Conservation (phyloP, 805 yeast genomes). For the Ogataea haglerorum region DNA sequence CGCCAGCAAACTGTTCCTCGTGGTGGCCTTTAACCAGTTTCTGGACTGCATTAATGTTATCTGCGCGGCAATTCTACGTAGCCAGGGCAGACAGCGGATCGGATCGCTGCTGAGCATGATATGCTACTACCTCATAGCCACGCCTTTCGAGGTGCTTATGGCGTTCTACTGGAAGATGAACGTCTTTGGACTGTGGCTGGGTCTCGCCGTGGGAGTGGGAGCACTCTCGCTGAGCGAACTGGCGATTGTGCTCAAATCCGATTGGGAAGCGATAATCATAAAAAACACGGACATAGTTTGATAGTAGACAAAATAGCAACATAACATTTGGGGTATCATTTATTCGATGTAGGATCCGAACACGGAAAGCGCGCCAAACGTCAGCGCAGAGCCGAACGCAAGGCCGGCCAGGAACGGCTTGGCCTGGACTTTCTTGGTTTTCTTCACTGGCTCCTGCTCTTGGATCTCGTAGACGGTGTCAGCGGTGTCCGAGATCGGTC, state of each 20-base stretch:
- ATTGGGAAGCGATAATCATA: slow-evolving; percentile 52
- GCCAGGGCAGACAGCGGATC: slow-evolving; percentile 53
- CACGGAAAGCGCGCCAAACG: slow-evolving; percentile 27
- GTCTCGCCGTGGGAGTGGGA: slow-evolving; percentile 41
- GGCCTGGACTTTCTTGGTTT: not conserved
- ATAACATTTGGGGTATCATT: slow-evolving; percentile 3
- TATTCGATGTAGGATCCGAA: slow-evolving; percentile 19
- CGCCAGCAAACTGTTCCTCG: slow-evolving; percentile 39
- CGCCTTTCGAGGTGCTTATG: slow-evolving; percentile 44
- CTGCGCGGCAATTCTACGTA: slow-evolving; percentile 47
- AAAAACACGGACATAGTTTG: slow-evolving; percentile 25
- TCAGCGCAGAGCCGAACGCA: slow-evolving; percentile 21
- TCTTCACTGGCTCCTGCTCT: slow-evolving; percentile 1
- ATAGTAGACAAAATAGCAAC: slow-evolving; percentile 1
- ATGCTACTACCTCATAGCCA: slow-evolving; percentile 46
- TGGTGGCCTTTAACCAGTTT: slow-evolving; percentile 48
- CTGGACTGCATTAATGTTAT: slow-evolving; percentile 46
- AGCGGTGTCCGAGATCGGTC: not conserved
- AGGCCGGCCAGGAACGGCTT: slow-evolving; percentile 17
- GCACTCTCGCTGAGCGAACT: slow-evolving; percentile 40
- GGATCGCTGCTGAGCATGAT: slow-evolving; percentile 47
- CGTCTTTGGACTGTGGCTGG: slow-evolving; percentile 49
- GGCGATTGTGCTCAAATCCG: slow-evolving; percentile 40
- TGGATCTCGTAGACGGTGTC: slow-evolving; percentile 5
- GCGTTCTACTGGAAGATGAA: slow-evolving; percentile 40